phyloP scores from a whole-genome alignment of 805 yeast species.

The Martiniozyma abietophila region DNA sequence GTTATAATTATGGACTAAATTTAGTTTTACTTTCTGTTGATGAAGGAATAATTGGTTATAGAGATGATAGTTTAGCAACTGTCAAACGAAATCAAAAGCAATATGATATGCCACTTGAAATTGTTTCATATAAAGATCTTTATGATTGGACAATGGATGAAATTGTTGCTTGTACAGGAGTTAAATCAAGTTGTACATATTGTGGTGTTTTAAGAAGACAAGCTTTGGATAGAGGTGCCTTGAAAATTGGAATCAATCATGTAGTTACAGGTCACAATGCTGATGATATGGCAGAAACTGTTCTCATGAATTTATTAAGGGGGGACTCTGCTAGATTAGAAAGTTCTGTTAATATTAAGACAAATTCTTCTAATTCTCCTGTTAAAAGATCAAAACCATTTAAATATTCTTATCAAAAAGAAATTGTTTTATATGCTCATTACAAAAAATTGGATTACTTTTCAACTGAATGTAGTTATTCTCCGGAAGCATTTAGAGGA shows the following conservation, averaged over 20 bases:
- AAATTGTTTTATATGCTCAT: constrained; percentile 94
- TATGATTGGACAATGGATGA: constrained; percentile 99
- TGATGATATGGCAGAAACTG: constrained; percentile 98
- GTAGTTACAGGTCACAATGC: constrained; percentile 99
- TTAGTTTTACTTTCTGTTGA: constrained; percentile 81
- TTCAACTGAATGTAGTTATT: constrained; percentile 95
- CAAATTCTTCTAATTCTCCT: constrained; percentile 77
- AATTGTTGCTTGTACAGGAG: constrained; percentile 89
- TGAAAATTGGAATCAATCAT: constrained; percentile 73
- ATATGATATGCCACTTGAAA: constrained; percentile 32
- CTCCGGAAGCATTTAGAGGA: constrained; percentile 98
- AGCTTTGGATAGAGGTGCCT: constrained; percentile 94
- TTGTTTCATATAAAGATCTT: constrained; percentile 71
- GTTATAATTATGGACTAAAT: constrained; percentile 81
- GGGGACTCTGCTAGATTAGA: constrained; percentile 96
- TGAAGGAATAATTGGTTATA: constrained; percentile 94
- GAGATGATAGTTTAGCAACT: constrained; percentile 95
- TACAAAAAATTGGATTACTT: constrained; percentile 91
- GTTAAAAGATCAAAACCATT: constrained; percentile 92
- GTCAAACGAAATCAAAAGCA: constrained; percentile 89
- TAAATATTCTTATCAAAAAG: constrained; percentile 93
- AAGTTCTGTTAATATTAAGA: constrained; percentile 76
- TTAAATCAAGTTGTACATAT: constrained; percentile 89
- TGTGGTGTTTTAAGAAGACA: constrained; percentile 97
- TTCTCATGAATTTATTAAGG: constrained; percentile 83